These are phyloP conservation scores for Hemerocallis citrina DNA, from an alignment of 106 monocot species.

Conservation along the genomic window DNA sequence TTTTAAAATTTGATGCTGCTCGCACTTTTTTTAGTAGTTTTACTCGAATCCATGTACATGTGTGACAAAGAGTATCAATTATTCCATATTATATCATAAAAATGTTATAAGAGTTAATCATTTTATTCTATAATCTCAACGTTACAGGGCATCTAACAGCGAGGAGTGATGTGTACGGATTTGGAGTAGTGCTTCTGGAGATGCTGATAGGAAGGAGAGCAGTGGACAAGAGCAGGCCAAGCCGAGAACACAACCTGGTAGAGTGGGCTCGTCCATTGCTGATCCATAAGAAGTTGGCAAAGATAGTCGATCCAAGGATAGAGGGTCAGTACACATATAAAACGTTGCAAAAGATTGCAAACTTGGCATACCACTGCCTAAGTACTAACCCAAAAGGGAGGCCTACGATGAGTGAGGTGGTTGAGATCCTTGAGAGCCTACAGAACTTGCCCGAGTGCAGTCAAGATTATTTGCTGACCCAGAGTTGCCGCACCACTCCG, in stretches of 20 bases:
- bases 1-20: no score
- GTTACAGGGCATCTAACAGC: constrained; percentile 56
- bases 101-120: no score
- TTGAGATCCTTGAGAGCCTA: constrained; percentile 34
- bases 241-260: constrained; percentile 51
- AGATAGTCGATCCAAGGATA: constrained; percentile 51
- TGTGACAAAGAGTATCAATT: no score
- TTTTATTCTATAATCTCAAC: no score
- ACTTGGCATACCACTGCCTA: constrained; percentile 59
- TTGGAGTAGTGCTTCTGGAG: constrained; percentile 71
- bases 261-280: constrained; percentile 72
- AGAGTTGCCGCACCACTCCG: constrained; percentile 10
- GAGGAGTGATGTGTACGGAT: constrained; percentile 70
- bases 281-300: constrained; percentile 44
- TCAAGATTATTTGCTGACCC: constrained; percentile 22
- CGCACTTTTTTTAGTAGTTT: no score
- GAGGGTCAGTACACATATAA: constrained; percentile 30
- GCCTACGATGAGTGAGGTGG: constrained; percentile 54
- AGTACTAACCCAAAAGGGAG: constrained; percentile 54
- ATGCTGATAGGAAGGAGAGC: constrained; percentile 53
- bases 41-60: no score
- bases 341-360: constrained; percentile 31
- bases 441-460: constrained; percentile 21
- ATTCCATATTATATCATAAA: no score
- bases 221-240: constrained; percentile 52